Base-by-base conservation (phyloP, 331 rosid species). In the Cydonia oblonga region DNA sequence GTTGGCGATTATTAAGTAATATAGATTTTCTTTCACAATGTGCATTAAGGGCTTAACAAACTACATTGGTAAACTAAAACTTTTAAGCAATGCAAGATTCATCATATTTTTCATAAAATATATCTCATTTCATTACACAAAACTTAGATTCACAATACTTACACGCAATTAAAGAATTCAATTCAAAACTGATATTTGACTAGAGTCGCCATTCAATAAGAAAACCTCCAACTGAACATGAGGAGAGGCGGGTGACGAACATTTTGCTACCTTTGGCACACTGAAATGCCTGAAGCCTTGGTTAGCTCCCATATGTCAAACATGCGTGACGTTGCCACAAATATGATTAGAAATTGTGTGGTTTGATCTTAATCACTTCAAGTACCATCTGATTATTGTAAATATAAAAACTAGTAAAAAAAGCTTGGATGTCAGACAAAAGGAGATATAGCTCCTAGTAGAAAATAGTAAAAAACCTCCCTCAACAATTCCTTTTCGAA, bases 281-380 rank as follows among this genome's bases (percentile, higher is more conserved):
- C 60, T 63, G 65, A 82, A 95, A 89, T 1, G 91, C 88, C 68
- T 96, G 87, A 74, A 95, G 99, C 66, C 97, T 93, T 9, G 93
- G 87, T 49, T 96, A 18, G 96, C 88, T 81, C 97, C 84, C 96
- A 95, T 91, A 86, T 91, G 96, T 96, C 99, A 95, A 78, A 89
- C 91, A 96, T 89, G 91, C 72, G 79, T 0, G n/a, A 29, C 11
- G 79, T 76, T 46, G 60, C 49, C 80, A 53, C 62, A 29, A 18
- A 33, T 2, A 13, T 51, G 32, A 56, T 6, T 16, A 12, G 9
- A n/a, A 69, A 69, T 19, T 9, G 12, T 6, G 14, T 4, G n/a
- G 53, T 46, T 5, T 46, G 53, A 53, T 53, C 28, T 44, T 69
- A 32, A 63, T 29, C 11, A 7, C 30, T 23, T 9, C 2, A 28